phyloP scores from a whole-genome alignment of 306 rosid genomes.

The Trifolium pratense region DNA sequence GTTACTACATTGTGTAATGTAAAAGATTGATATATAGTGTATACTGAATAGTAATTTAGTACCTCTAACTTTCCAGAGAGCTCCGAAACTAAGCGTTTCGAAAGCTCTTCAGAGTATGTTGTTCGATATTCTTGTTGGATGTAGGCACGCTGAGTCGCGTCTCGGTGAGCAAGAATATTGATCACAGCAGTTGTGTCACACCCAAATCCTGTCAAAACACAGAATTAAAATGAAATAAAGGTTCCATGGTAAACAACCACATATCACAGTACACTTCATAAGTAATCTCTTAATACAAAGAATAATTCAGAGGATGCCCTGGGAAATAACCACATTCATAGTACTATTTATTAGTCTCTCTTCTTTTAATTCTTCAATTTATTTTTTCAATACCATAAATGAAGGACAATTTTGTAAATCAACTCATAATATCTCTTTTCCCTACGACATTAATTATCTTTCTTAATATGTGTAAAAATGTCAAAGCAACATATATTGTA shows the following conservation, averaged over 20 bases:
- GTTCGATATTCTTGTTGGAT: conserved; percentile 65
- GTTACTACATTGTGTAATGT: neutral
- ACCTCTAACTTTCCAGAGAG: conserved; percentile 75
- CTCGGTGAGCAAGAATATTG: conserved; percentile 72
- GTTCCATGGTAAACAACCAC: neutral
- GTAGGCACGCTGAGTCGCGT: conserved; percentile 64
- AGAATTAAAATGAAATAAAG: neutral
- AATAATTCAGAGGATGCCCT: neutral
- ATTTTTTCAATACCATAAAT: too few relatives aligned
- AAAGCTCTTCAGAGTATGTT: conserved; percentile 60
- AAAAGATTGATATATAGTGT: too few relatives aligned
- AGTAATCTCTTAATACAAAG: conserved; percentile 6
- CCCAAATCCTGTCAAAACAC: conserved; percentile 58
- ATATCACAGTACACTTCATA: neutral
- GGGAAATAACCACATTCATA: conserved; percentile 3
- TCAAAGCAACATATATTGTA: too few relatives aligned
- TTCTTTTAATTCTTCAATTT: too few relatives aligned
- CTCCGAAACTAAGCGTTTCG: conserved; percentile 61
- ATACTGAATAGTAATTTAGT: neutral
- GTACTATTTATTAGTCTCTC: too few relatives aligned
- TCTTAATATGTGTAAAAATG: too few relatives aligned
- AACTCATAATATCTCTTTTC: too few relatives aligned
- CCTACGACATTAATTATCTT: too few relatives aligned
- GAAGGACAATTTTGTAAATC: too few relatives aligned
- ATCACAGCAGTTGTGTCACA: conserved; percentile 74